Conservation (phyloP, 768 basidiomycete genomes). For the Boletus huronensis region DNA sequence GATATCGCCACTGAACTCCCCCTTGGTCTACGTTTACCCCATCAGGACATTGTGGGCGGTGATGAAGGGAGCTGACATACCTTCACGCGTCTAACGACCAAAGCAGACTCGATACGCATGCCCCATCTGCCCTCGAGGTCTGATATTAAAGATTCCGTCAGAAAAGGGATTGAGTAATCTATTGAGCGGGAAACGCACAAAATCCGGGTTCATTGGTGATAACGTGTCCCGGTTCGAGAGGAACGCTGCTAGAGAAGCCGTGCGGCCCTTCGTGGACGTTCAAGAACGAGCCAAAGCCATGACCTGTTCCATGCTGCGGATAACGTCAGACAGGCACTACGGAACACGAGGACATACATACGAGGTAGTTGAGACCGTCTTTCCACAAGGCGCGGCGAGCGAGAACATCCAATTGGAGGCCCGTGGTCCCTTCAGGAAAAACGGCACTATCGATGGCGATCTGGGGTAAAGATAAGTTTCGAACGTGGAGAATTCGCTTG, state of each 20-base stretch:
- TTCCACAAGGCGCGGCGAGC: slow-evolving; percentile 88
- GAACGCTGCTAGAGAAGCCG: slow-evolving; percentile 64
- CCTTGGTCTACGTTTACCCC: slow-evolving; percentile 51
- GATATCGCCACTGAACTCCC: slow-evolving; percentile 63
- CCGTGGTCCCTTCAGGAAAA: slow-evolving; percentile 89
- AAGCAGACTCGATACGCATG: slow-evolving; percentile 87
- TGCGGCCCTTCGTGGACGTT: slow-evolving; percentile 85
- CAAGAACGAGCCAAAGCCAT: slow-evolving; percentile 85
- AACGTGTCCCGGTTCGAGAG: slow-evolving; percentile 82
- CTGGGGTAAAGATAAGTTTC: slow-evolving; percentile 37
- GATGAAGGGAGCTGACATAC: slow-evolving; percentile 14
- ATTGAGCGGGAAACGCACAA: slow-evolving; percentile 48
- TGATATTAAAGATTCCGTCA: slow-evolving; percentile 27
- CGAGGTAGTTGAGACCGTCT: slow-evolving; percentile 78
- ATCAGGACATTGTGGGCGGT: slow-evolving; percentile 5
- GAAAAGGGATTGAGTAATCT: slow-evolving; percentile 15
- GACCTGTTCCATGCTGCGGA: slow-evolving; percentile 82
- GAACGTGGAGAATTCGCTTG: slow-evolving; percentile 8
- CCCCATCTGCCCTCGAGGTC: slow-evolving; percentile 82
- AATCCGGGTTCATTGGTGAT: slow-evolving; percentile 95
- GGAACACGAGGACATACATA: slow-evolving; percentile 34
- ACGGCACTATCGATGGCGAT: slow-evolving; percentile 88
- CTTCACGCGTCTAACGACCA: slow-evolving; percentile 66
- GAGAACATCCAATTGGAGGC: slow-evolving; percentile 78
- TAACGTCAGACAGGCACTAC: slow-evolving; percentile 15